These are phyloP conservation scores for Penicillium sp. DNA, from an alignment of 2,329 filamentous ascomycete genomes.

Conservation along the genomic window DNA sequence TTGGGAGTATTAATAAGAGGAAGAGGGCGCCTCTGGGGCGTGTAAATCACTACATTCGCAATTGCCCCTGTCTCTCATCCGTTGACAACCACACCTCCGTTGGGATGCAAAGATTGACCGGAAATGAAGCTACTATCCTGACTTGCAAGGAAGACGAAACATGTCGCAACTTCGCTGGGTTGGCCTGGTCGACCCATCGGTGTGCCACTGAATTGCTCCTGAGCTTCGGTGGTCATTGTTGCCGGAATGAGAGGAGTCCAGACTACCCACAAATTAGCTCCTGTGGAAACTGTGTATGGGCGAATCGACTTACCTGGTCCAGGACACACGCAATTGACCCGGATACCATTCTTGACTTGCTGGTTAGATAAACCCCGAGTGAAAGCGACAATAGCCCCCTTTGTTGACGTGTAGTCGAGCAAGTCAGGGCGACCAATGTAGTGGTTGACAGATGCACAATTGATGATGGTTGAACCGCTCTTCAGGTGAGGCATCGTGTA, in stretches of 20 bases:
- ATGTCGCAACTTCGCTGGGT: conserved; percentile 77
- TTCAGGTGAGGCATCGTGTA: conserved; percentile 74
- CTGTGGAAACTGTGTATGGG: neutral
- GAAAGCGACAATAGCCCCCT: conserved; percentile 74
- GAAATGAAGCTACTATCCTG: conserved; percentile 71
- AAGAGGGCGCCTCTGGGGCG: no score
- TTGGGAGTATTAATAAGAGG: no score
- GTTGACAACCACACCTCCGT: conserved; percentile 60
- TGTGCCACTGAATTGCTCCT: conserved; percentile 67
- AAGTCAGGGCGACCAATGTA: conserved; percentile 79
- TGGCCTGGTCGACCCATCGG: conserved; percentile 79
- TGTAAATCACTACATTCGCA: no score
- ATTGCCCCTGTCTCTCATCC: conserved; percentile 26
- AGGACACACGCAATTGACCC: conserved; percentile 75
- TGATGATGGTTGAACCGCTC: conserved; percentile 74
- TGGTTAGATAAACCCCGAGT: conserved; percentile 77
- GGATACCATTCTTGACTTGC: conserved; percentile 68
- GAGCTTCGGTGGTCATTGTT: conserved; percentile 69
- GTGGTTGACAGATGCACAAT: conserved; percentile 80
- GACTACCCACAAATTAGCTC: conserved; percentile 42
- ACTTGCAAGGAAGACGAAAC: conserved; percentile 77
- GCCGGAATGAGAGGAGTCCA: conserved; percentile 75
- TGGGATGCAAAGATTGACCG: conserved; percentile 68
- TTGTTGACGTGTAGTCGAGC: conserved; percentile 76
- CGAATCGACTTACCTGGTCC: conserved; percentile 55